Evolutionary conservation across 83 land plant species (phyloP).

Genomic region (Isoetes engelmannii): DNA sequence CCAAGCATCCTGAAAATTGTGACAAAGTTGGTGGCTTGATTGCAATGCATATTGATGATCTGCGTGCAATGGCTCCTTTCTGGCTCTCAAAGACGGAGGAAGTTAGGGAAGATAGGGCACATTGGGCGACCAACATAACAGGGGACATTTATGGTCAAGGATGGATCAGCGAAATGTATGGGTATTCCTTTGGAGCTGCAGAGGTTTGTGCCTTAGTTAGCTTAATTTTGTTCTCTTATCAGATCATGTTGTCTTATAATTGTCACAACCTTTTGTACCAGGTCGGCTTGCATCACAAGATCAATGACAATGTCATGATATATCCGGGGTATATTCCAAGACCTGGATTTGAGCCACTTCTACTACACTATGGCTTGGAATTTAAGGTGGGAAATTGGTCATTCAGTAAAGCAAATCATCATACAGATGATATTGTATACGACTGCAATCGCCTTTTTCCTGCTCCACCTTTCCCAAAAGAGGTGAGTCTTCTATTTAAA

Average conservation of each 20-base stretch:
- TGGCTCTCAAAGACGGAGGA: slow-evolving; percentile 99
- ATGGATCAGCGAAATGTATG: slow-evolving; percentile 99
- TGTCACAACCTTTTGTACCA: slow-evolving; percentile 11
- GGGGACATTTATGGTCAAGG: slow-evolving; percentile 86
- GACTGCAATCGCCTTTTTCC: slow-evolving; percentile 80
- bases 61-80: slow-evolving; percentile 76
- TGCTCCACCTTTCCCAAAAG: slow-evolving; percentile 85
- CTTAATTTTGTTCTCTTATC: neutral
- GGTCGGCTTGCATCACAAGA: slow-evolving; percentile 90
- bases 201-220: slow-evolving; percentile 44
- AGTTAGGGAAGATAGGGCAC: slow-evolving; percentile 75
- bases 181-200: slow-evolving; percentile 97
- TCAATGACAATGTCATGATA: slow-evolving; percentile 80
- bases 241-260: neutral
- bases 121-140: slow-evolving; percentile 84
- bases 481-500: slow-evolving; percentile 36
- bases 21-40: slow-evolving; percentile 96
- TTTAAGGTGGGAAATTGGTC: slow-evolving; percentile 86
- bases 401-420: slow-evolving; percentile 68
- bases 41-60: slow-evolving; percentile 91
- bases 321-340: slow-evolving; percentile 87
- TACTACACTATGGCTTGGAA: slow-evolving; percentile 88
- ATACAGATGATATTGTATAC: slow-evolving; percentile 75
- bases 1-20: slow-evolving; percentile 85
- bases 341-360: slow-evolving; percentile 65